Conservation (phyloP, 2,329 filamentous ascomycete species). For the Exophiala spinifera region DNA sequence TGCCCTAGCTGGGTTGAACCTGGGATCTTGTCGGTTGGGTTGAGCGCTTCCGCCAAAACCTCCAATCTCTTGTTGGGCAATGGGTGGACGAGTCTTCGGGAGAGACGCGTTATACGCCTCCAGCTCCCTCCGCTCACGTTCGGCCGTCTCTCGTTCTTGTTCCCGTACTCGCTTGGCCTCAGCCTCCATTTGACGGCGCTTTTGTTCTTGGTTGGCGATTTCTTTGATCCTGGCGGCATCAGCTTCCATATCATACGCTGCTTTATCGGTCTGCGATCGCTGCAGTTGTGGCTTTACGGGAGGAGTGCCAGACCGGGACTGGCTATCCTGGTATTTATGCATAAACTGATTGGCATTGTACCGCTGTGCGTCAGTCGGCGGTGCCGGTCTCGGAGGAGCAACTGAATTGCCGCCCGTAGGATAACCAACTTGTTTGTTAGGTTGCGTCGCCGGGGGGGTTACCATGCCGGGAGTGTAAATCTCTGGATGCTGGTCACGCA, state of each 20-base stretch:
- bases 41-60: conserved; percentile 54
- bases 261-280: conserved; percentile 46
- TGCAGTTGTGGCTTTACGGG: conserved; percentile 56
- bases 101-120: conserved; percentile 88
- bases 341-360: conserved; percentile 43
- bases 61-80: conserved; percentile 88
- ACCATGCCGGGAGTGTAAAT: conserved; percentile 55
- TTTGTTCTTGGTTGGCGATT: conserved; percentile 54
- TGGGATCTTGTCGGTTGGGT: conserved; percentile 40
- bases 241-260: conserved; percentile 40
- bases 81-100: conserved; percentile 72
- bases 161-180: conserved; percentile 36
- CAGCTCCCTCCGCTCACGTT: conserved; percentile 69
- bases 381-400: conserved; percentile 66
- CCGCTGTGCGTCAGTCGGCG: conserved; percentile 48
- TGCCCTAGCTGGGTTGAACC: conserved; percentile 82
- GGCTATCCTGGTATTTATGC: conserved; percentile 29
- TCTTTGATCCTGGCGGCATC: conserved; percentile 51
- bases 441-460: conserved; percentile 33
- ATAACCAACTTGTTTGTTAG: conserved; percentile 62
- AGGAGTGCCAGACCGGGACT: conserved; percentile 32
- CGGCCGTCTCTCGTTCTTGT: conserved; percentile 52
- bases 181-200: conserved; percentile 49
- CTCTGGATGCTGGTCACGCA: conserved; percentile 61
- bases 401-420: conserved; percentile 53